Evolutionary conservation across 108 stramenopile species (phyloP), one percentile per base, ranked within the genome.

Genomic region (Skeletonema menzelii): DNA sequence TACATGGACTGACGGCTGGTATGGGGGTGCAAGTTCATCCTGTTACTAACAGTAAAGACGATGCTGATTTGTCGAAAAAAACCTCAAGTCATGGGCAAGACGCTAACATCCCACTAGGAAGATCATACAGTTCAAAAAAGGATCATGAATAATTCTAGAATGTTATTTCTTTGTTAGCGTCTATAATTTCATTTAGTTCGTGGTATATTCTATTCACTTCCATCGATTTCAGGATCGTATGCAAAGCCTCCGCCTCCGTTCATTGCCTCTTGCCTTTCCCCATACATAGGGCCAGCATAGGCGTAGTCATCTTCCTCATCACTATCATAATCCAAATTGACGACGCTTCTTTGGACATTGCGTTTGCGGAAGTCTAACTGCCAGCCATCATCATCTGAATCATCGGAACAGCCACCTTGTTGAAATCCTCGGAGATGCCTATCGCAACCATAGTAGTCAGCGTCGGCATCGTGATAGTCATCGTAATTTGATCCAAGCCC

Each of bases 361-460:
- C 66, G 78, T 37, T 70, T 70, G 14, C 80, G 62, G 55, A 80
- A 80, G 62, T 80, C 80, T 46, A 59, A 10, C 30, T 59, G 74
- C 80, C 80, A 80, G 28, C 64, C 57, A 22, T 37, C 49, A 53
- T 5, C 66, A 13, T 72, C 70, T 12, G 60, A 63, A 27, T 72
- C 63, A 12, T 66, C 73, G 35, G 59, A 70, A 27, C 42, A 57
- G 64, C 31, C 27, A 38, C 46, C 15, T 19, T 4, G 35, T 22
- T n/a, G n/a, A n/a, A n/a, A n/a, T n/a, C n/a, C n/a, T n/a, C n/a
- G n/a, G n/a, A n/a, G n/a, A n/a, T n/a, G n/a, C n/a, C n/a, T n/a
- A n/a, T n/a, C n/a, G n/a, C n/a, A n/a, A n/a, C 49, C 20, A 53
- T 53, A 53, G 49, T 53, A 53, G 31, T 38, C 12, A 17, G 53